Evolutionary conservation across 306 rosid species (phyloP).

Genomic region (Alnus rubra): DNA sequence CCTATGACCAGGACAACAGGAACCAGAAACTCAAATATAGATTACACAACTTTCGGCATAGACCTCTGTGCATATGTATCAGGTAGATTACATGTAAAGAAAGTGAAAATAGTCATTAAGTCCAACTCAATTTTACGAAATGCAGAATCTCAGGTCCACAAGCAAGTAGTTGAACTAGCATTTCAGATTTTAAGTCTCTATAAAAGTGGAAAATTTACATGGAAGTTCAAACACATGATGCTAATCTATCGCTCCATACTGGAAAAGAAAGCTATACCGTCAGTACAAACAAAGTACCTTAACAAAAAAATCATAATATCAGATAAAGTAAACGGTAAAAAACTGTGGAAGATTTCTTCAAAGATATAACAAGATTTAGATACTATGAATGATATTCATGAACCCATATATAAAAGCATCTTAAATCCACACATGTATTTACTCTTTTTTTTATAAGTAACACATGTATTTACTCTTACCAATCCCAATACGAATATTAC

Average conservation of each 20-base stretch:
- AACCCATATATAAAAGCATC: conserved; percentile 11
- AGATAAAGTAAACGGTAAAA: neutral
- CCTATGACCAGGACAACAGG: neutral
- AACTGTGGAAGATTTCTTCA: neutral
- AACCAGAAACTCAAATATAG: neutral
- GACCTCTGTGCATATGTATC: neutral
- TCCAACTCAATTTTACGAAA: neutral
- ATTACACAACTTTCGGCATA: neutral
- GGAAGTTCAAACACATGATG: neutral
- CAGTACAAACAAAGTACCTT: neutral
- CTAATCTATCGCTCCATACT: neutral
- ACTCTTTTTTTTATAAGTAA: conserved; percentile 9
- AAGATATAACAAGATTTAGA: conserved; percentile 18
- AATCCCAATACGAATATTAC: conserved; percentile 82
- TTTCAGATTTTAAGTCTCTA: neutral
- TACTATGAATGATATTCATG: conserved; percentile 4
- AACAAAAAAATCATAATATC: neutral
- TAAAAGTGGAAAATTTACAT: neutral
- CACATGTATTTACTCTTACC: conserved; percentile 49
- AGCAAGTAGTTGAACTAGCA: neutral
- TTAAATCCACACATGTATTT: conserved; percentile 8
- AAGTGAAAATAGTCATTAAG: neutral
- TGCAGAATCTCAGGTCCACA: neutral
- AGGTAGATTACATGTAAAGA: neutral
- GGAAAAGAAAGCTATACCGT: neutral